Base-by-base conservation (phyloP, 192 early-diverging fungal species). In the Podila verticillata region DNA sequence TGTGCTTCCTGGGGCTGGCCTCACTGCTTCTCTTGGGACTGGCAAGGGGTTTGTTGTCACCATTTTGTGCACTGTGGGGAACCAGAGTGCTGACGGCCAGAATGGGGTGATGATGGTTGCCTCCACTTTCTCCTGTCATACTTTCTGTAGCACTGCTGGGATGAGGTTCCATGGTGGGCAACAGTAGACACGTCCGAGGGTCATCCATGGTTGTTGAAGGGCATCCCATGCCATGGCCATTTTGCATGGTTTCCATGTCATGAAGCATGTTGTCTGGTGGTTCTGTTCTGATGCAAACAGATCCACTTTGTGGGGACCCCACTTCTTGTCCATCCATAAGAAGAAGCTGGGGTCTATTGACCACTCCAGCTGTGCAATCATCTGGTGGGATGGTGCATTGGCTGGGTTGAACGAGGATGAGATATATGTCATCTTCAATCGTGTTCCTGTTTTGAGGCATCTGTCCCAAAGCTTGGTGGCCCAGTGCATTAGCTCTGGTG, bases 131-230 rank as follows among this genome's bases (percentile, higher is more conserved):
- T 71, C 59, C 60, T 30, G 35, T 48, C 64, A 8, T 17, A 71
- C 0, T 19, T 57, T 57, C 39, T 66, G 63, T 3, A 78, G 58
- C 17, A 78, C 36, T 49, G 19, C 28, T 4, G 68, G 64, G 29
- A 71, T 62, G 10, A 79, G 22, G 39, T 70, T 79, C 75, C 69
- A 74, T n/a, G 65, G 73, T 7, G 73, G 65, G 49, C 61, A 74
- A 19, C 67, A 57, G 66, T 74, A 74, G 1, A 57, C 65, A 26
- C 35, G 44, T 1, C 73, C 66, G 20, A 59, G 64, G n/a, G 26
- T 6, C 47, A 12, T 58, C 69, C 75, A 79, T 9, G 63, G 4
- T 49, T 63, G 63, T 19, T 34, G 63, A 29, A 79, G 64, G 29
- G 75, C 75, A 29, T 79, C 64, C 35, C 56, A 48, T 34, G 63